phyloP scores from a whole-genome alignment of 306 rosid species.

The Trifolium repens region DNA sequence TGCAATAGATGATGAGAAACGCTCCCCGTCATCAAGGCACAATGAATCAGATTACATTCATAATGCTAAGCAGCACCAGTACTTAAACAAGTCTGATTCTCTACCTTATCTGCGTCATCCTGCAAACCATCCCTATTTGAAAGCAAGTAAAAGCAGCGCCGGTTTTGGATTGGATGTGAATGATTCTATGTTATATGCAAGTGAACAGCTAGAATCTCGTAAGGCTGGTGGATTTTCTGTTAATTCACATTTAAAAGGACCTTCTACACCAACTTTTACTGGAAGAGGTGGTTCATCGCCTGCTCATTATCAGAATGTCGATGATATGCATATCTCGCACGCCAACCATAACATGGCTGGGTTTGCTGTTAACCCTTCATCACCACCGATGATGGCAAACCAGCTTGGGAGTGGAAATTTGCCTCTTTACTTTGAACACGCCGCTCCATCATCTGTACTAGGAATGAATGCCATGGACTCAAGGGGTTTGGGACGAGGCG shows the following conservation, averaged over 20 bases:
- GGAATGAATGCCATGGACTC: conserved; percentile 70
- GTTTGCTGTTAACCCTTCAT: conserved; percentile 68
- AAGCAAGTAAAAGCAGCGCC: conserved; percentile 52
- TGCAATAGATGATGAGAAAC: conserved; percentile 57
- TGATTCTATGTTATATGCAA: conserved; percentile 48
- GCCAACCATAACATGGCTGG: conserved; percentile 72
- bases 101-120: conserved; percentile 50
- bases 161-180: conserved; percentile 54
- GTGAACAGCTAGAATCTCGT: conserved; percentile 58
- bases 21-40: conserved; percentile 58
- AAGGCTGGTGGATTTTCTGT: conserved; percentile 53
- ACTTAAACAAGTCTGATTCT: conserved; percentile 70
- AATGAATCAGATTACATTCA: conserved; percentile 44
- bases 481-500: conserved; percentile 68
- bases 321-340: conserved; percentile 57
- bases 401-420: conserved; percentile 70
- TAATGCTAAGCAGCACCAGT: conserved; percentile 50
- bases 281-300: conserved; percentile 60
- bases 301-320: conserved; percentile 71
- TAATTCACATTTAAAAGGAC: conserved; percentile 66
- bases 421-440: conserved; percentile 74
- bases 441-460: conserved; percentile 58
- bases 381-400: conserved; percentile 71
- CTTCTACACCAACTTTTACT: conserved; percentile 56
- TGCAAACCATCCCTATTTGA: conserved; percentile 50